A percentile compares a stretch with the other conserved stretches of the same genome.
These are phyloP conservation scores for Termitomyces sp. DNA, from an alignment of 768 basidiomycete genomes.

Conservation along the genomic window DNA sequence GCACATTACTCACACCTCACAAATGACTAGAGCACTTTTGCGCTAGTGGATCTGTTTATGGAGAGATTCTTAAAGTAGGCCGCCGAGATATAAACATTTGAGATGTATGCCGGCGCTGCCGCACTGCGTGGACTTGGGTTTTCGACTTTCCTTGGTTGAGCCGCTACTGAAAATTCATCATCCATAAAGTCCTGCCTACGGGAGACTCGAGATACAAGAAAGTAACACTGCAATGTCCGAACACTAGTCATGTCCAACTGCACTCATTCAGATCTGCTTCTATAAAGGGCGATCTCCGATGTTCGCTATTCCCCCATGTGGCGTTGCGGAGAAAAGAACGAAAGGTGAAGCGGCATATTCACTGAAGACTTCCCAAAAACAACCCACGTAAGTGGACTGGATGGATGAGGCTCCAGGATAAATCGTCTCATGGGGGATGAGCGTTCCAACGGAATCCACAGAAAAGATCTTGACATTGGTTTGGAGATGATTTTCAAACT, in stretches of 20 bases:
- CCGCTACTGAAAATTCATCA: too few species aligned
- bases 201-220: background rate
- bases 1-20: too few species aligned
- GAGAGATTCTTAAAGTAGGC: too few species aligned
- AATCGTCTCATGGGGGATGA: background rate
- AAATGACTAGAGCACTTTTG: too few species aligned
- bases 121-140: too few species aligned
- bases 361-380: conserved; percentile 2
- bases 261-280: background rate
- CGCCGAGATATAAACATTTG: too few species aligned
- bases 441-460: background rate
- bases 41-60: too few species aligned
- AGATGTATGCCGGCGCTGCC: too few species aligned
- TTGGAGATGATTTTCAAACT: conserved; percentile 9
- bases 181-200: background rate
- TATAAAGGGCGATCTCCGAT: background rate
- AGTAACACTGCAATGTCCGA: background rate
- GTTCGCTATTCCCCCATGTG: background rate
- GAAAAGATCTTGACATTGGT: conserved; percentile 3
- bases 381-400: conserved; percentile 6
- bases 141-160: too few species aligned
- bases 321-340: conserved; percentile 1
- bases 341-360: background rate
- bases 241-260: background rate
- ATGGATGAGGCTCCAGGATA: background rate